Base-by-base conservation (phyloP, 495 filamentous ascomycete species). In the Tuber borchii region DNA sequence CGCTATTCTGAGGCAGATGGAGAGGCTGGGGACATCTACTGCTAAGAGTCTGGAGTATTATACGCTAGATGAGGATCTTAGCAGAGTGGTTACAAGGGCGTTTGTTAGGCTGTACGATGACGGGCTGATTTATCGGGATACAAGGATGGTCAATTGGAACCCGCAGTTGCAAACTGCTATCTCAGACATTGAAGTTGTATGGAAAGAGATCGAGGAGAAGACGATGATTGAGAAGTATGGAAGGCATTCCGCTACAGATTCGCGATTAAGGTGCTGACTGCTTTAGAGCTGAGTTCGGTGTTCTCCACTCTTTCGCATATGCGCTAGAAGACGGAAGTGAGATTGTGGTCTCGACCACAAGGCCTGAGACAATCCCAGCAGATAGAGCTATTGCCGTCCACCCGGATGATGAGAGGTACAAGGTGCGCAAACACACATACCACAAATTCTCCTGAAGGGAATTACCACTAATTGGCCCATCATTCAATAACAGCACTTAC, bases 291-390 rank as follows among this genome's bases (percentile, higher is more conserved):
- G 74, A 79, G 69, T 83, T 83, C 71, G 82, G 82, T 56, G 83
- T 93, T 91, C 81, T 92, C 89, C 85, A 88, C 89, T 72, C 84
- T 90, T 80, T 91, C 88, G 76, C 88, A 90, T 86, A 93, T 91
- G 87, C 88, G 88, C 82, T 94, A 91, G 83, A 87, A 87, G 74
- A 90, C 91, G 71, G 91, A 88, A 65, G 84, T 86, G 34, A 87
- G 61, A 90, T 94, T 74, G 89, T 92, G 80, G 90, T 94, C 78
- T 91, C 92, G 65, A 94, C 92, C 19, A 94, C 92, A 71, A 88
- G 92, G 84, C 88, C 88, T 12, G 92, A 94, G 84, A 94, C 92
- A n/a, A 93, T 94, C 89, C 87, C 93, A 26, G 92, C 92, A 82
- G 92, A 94, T 84, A 88, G 87, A 73, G 92, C 88, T 84, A 90